Evolutionary conservation across 805 yeast species (phyloP), one percentile per base, ranked within the genome.

Genomic region (Aciculoconidium aculeatum): DNA sequence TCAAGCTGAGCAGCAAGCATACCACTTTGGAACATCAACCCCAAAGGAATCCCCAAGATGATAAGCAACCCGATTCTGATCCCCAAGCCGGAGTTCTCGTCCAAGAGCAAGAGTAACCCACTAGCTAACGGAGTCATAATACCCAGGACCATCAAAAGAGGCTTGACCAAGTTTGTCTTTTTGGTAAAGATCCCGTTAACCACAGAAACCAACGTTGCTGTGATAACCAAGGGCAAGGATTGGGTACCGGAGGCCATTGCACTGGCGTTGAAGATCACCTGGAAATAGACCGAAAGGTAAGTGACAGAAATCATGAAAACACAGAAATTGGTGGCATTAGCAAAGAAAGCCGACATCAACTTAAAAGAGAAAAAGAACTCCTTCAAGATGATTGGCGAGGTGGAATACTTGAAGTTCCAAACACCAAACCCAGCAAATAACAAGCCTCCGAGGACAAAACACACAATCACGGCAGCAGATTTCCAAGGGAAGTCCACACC

Each of bases 401-500:
- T 33, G 7, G 45, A 38, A 8, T 28, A 3, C 15, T 20, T 21
- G 28, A 44, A 44, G 32, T 47, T 45, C 39, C 40, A 45, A 20
- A 28, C 21, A n/a, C 20, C 21, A 15, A 45, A 47, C 5, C 32
- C 31, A 15, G 31, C 25, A 8, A 44, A 11, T 15, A 35, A 12
- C 10, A 43, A 22, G 5, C 40, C 45, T 2, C 53, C 50, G 7
- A 42, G 14, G 13, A 41, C 25, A 17, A 44, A 40, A 17, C 40
- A 36, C 6, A 28, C 19, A 15, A 46, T 32, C 17, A 47, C 35
- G 4, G 45, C 41, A 3, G 45, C 42, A 2, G 49, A 45, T 7
- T 27, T 8, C 53, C 51, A 47, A 7, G 43, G 16, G 29, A 32
- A 46, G 24, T 43, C 39, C 25, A 32, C 36, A 5, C 46, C 50